Evolutionary conservation across 31 red algal genomes (phyloP), one percentile per base, ranked within the genome.

Genomic region (Endocladia muricata): DNA sequence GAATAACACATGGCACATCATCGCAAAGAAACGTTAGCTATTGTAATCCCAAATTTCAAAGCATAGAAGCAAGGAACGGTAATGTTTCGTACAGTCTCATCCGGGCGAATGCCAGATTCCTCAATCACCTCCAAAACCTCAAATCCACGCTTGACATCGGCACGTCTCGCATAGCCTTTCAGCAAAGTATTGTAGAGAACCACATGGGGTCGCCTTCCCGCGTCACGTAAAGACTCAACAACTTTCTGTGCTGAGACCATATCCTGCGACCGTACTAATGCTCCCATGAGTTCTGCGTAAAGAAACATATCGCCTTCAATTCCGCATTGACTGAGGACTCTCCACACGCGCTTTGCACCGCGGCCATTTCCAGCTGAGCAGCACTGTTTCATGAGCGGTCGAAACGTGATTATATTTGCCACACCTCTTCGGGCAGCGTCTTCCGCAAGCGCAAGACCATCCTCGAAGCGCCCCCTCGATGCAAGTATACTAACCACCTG

Each of bases 271-370:
- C 88, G 41, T n/a, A 91, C 74, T 1, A 91, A 61, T 11, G 79
- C 80, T 44, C 79, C 80, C 88, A 91, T 91, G 22, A 91, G 72
- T 57, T 91, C 88, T 0, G 88, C 88, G 47, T 74, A 91, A n/a
- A 91, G 41, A 73, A 84, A 91, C 88, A 91, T 91, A 79, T 91
- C 88, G 29, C 79, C 74, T 0, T 74, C 74, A 37, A 91, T 68
- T 8, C 64, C 44, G 33, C 71, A 51, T 4, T 70, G 59, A 11
- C 40, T 30, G 79, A 91, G 84, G 7, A 52, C 41, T 15, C 73
- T 79, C 78, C 73, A 84, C 17, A 84, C 80, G 1, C 66, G 51
- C 30, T 84, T 83, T 4, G 73, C 79, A 9, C 28, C 43, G 3
- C 35, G 51, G 1, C 79, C 88, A 47, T 91, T 52, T 4, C 88